Conservation (phyloP, 148 eudicot species). For the Persicaria maculosa region DNA sequence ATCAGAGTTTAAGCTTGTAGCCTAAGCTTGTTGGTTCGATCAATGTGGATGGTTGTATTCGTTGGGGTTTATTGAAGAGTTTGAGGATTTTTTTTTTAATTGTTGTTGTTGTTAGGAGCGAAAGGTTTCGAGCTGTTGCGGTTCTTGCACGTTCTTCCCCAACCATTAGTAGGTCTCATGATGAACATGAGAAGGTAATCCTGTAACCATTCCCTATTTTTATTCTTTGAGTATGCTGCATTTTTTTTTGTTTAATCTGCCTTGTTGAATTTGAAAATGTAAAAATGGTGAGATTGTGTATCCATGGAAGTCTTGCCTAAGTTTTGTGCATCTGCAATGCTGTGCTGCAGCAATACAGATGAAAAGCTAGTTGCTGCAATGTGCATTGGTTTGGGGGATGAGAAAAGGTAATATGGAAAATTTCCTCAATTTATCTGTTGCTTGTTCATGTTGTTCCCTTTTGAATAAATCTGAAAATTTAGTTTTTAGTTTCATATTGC, state of each 20-base stretch:
- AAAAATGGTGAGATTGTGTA: not conserved
- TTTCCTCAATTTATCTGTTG: not conserved
- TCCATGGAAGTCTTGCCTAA: not conserved
- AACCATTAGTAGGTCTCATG: conserved; percentile 97
- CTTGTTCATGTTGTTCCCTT: not conserved
- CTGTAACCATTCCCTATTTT: not conserved
- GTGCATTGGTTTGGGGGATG: conserved; percentile 45
- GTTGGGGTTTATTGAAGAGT: too few species aligned
- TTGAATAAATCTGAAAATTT: not conserved
- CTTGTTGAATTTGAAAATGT: not conserved
- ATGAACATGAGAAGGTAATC: conserved; percentile 97
- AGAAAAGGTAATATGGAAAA: conserved; percentile 34
- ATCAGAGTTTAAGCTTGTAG: too few species aligned
- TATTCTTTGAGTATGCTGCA: not conserved
- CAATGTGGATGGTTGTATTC: too few species aligned
- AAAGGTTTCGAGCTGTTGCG: conserved; percentile 80
- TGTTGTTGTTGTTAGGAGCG: too few species aligned
- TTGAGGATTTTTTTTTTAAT: too few species aligned
- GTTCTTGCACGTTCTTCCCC: conserved; percentile 98
- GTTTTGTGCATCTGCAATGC: not conserved
- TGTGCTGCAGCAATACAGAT: conserved; percentile 73
- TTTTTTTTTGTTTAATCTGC: too few species aligned
- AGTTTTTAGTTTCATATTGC: too few species aligned
- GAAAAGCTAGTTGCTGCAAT: conserved; percentile 95
- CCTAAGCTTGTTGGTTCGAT: too few species aligned